These are phyloP conservation scores for Boehmeria nivea DNA, from an alignment of 306 rosid species.

Conservation along the genomic window DNA sequence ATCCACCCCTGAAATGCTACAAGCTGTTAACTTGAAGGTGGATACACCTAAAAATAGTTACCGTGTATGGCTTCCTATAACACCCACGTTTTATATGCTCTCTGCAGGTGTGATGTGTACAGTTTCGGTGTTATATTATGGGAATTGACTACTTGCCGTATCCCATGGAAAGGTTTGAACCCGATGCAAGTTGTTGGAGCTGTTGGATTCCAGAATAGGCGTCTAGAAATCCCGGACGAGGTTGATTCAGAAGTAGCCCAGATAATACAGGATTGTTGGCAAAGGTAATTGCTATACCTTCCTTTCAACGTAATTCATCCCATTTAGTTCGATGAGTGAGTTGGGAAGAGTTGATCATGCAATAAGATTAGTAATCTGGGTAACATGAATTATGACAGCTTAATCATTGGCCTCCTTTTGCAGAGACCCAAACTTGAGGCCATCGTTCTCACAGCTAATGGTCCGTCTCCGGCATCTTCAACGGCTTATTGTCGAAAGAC, in stretches of 20 bases:
- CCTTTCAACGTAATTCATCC: too few species aligned
- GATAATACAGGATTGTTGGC: conserved; percentile 92
- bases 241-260: conserved; percentile 71
- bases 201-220: conserved; percentile 95
- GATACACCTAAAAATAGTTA: conserved; percentile 9
- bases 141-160: conserved; percentile 66
- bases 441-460: conserved; percentile 85
- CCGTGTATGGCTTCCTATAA: conserved; percentile 7
- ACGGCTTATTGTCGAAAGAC: conserved; percentile 42
- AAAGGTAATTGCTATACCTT: conserved; percentile 38
- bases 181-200: conserved; percentile 99
- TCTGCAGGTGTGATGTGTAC: conserved; percentile 97
- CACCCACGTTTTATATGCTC: conserved; percentile 17
- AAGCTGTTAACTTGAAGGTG: neutral
- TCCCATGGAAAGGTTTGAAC: conserved; percentile 98
- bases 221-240: conserved; percentile 87
- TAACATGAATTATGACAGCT: neutral
- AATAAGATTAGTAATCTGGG: too few species aligned
- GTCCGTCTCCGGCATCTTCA: conserved; percentile 55
- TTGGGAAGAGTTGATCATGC: too few species aligned
- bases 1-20: neutral
- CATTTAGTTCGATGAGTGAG: too few species aligned
- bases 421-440: conserved; percentile 94
- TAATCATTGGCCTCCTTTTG: conserved; percentile 21
- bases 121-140: conserved; percentile 97